These are phyloP conservation scores for Mesembryanthemum crystallinum DNA, from an alignment of 148 eudicot species.

Conservation along the genomic window DNA sequence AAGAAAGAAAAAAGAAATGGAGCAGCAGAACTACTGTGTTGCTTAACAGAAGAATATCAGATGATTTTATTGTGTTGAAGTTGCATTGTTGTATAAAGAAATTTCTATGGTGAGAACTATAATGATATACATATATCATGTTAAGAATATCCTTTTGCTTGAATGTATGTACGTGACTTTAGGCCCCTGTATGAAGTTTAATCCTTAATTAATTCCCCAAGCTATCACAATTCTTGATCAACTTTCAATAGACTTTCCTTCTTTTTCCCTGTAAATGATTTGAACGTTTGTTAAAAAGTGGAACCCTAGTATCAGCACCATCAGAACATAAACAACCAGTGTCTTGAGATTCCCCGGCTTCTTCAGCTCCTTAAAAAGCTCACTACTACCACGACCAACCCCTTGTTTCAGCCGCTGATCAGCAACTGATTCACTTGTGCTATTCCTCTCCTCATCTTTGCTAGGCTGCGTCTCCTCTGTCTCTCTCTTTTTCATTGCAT, in stretches of 20 bases:
- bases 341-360: conserved; percentile 33
- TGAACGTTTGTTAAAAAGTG: conserved; percentile 22
- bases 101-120: neutral
- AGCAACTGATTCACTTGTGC: neutral
- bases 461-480: conserved; percentile 16
- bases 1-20: too few relatives aligned
- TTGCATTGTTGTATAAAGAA: neutral
- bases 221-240: neutral
- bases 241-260: conserved; percentile 12
- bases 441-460: conserved; percentile 5
- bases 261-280: conserved; percentile 8
- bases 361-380: conserved; percentile 36
- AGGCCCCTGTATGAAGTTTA: too few relatives aligned
- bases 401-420: conserved; percentile 2
- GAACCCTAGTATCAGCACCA: conserved; percentile 30
- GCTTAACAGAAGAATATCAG: neutral
- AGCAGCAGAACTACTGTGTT: neutral
- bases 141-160: neutral
- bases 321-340: conserved; percentile 23
- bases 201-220: neutral
- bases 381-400: neutral
- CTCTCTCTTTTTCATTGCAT: neutral
- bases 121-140: neutral
- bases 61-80: conserved; percentile 15
- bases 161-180: too few relatives aligned